Base-by-base conservation (phyloP, 371 early-diverging fungal species). In the Rhizomucor miehei region DNA sequence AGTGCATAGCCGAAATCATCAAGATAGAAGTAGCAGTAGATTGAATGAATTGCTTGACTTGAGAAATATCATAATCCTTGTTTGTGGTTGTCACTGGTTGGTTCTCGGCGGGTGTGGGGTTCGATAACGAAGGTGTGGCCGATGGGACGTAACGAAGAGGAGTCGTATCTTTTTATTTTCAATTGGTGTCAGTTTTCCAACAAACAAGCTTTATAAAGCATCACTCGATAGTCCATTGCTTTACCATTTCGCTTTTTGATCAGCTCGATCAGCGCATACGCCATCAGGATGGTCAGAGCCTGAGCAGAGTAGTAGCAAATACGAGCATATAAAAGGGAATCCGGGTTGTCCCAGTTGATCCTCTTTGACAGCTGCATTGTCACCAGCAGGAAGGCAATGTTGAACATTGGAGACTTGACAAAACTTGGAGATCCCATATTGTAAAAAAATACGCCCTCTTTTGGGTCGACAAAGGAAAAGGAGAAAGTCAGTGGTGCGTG, bases 1-100 rank as follows among this genome's bases (percentile, higher is more conserved):
- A 89, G 75, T 95, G 91, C 79, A 95, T 85, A 47, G 88, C 78
- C 41, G 77, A 76, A 65, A 94, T 86, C 59, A 94, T 78, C 45
- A 73, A 77, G 35, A 88, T 62, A 21, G 89, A 85, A 29, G 89
- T 82, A 20, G 81, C 50, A 21, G 83, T 82, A 54, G 87, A 84
- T 63, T 87, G 87, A 51, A 89, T 72, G 50, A 82, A 75, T 65
- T 89, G 86, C 51, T 81, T 71, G 52, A 90, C 59, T 71, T 95
- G 89, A n/a, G 69, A 78, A 34, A 89, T 63, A 72, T 96, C 97
- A 66, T 95, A 90, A 25, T 89, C 91, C 52, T 71, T 65, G 65
- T 84, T 71, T 29, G 91, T 96, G 9, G 94, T 93, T 19, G 80
- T 77, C 19, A 90, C 66, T 48, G 61, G 51, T 51, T 69, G 67